Evolutionary conservation across 2,329 filamentous ascomycete genomes (phyloP), one percentile per base, ranked within the genome.

Genomic region (Fusarium sp.): DNA sequence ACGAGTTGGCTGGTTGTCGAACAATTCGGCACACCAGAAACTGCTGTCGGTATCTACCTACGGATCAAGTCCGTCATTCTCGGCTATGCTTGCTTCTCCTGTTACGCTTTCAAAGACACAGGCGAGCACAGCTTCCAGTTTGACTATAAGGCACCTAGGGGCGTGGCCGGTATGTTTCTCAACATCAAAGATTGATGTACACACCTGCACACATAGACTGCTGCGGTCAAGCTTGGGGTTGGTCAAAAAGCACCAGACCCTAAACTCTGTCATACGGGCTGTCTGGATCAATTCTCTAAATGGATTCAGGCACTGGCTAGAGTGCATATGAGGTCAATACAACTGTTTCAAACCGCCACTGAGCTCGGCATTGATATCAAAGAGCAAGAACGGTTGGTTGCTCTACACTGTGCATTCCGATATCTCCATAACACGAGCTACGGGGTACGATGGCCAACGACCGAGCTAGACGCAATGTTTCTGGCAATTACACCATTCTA

Each of bases 31-130:
- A 45, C 59, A 65, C 33, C 48, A 51, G 14, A 37, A 46, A 32
- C 45, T 64, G 45, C 62, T 47, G 59, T 56, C 70, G 53, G 61
- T 56, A 22, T 49, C 19, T 51, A 43, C 53, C 40, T 50, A 47
- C 63, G 45, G 61, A 68, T 64, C 67, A 53, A 67, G 47, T 35
- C 61, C 55, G 56, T 49, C 44, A 46, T 56, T 57, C 65, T 74
- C 72, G 72, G 72, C 64, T 74, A 71, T 58, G 68, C 57, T 68
- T 74, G 64, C 69, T 72, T 57, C 48, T 62, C 51, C 53, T 65
- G 56, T 62, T 68, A 61, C 55, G 52, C 44, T 52, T 19, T 43
- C 49, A 56, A 52, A 54, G 51, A 70, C 58, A 64, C 25, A 33
- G 40, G 49, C 47, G 61, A 56, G 55, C 33, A 68, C 57, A 52